Evolutionary conservation across 2,329 filamentous ascomycete species (phyloP), one percentile per base, ranked within the genome.

Genomic region (Exophiala alcalophila): DNA sequence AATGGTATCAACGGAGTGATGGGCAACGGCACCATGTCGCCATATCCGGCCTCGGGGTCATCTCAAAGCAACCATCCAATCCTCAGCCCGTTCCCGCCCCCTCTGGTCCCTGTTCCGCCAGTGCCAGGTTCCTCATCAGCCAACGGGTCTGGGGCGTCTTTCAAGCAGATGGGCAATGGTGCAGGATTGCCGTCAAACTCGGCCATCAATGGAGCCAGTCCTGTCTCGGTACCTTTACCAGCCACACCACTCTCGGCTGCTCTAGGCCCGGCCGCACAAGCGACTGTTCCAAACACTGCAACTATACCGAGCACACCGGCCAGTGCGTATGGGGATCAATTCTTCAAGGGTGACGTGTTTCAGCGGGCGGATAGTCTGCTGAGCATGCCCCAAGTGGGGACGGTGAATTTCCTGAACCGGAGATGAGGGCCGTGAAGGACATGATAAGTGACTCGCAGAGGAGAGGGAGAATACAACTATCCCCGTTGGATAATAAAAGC

Each of bases 181-280:
- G 14, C 49, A 40, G n/a, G 40, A 43, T 20, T 27, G 30, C 18
- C 15, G 26, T n/a, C 20, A 15, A n/a, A 46, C 40, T 5, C 31
- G 36, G 23, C 30, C 5, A 19, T 46, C 24, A 49, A 47, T 21
- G 44, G 45, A 9, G 27, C 37, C 14, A 47, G 57, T 49, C 49
- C 64, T 53, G 15, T 66, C 60, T 35, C 74, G 70, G 9, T 75
- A 7, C 72, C 77, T 8, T 67, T 89, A 25, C 89, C 90, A 6
- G 88, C 92, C 58, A 96, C 90, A 1, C 90, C 91, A 5, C 77
- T 95, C 49, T 92, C 86, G 56, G 90, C 89, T 11, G 90, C 90
- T 1, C 73, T 96, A 4, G 91, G 90, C 0, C 88, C 90, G 4
- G 90, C 90, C 14, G 86, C 89, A 40, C 89, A 94, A 65, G 89